These are phyloP conservation scores for Arabidopsis lyrata DNA, from an alignment of 441 rosid genomes.

Conservation along the genomic window DNA sequence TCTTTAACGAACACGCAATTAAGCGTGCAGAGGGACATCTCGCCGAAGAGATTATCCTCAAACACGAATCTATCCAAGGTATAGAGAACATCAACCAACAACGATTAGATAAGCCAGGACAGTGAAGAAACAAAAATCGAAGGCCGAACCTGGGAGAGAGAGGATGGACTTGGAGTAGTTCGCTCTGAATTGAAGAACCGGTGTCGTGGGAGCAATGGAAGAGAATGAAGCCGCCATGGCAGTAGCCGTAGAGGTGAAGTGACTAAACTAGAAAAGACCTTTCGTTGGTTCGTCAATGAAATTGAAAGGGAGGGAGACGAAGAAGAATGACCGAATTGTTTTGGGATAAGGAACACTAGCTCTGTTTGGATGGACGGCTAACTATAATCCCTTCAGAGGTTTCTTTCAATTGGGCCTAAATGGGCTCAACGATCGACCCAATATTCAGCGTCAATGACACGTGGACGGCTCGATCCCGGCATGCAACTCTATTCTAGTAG, in stretches of 20 bases:
- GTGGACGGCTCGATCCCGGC: conserved; percentile 5
- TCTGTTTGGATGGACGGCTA: conserved; percentile 23
- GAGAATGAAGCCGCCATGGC: conserved; percentile 60
- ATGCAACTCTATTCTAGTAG: neutral
- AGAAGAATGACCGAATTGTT: neutral
- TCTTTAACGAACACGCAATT: conserved; percentile 45
- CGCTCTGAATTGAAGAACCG: conserved; percentile 47
- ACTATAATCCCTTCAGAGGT: neutral
- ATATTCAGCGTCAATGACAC: neutral
- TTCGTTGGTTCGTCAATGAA: conserved; percentile 19
- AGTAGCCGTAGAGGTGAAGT: conserved; percentile 22
- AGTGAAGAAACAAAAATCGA: neutral
- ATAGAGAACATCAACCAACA: neutral
- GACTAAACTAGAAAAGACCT: neutral
- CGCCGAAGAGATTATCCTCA: conserved; percentile 34
- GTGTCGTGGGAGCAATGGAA: conserved; percentile 36
- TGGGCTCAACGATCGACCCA: neutral
- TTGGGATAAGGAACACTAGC: conserved; percentile 42
- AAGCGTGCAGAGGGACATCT: conserved; percentile 35
- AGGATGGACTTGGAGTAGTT: conserved; percentile 51
- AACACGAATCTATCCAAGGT: conserved; percentile 47
- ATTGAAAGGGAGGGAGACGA: conserved; percentile 15
- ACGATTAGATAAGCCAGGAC: neutral
- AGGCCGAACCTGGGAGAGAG: conserved; percentile 50
- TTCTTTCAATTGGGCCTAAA: neutral